Conservation (phyloP, 352 stramenopile species). For the Globisporangium spiculum region DNA sequence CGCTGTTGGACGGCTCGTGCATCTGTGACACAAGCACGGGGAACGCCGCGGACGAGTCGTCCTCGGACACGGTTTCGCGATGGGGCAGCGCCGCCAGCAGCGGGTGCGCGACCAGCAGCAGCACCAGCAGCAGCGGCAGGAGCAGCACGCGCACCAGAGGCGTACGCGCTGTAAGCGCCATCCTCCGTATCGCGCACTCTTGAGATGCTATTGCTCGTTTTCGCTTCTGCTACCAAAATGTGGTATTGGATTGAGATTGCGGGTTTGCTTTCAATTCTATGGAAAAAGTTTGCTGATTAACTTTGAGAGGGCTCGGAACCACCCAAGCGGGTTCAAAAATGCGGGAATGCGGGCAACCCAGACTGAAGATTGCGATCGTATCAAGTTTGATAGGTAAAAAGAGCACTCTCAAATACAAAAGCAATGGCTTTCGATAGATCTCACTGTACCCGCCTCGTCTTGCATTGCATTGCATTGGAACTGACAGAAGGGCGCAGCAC, state of each 20-base stretch:
- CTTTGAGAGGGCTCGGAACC: background rate
- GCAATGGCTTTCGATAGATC: constrained; percentile 7
- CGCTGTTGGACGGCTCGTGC: background rate
- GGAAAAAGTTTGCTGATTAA: background rate
- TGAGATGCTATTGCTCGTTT: background rate
- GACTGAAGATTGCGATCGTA: constrained; percentile 1
- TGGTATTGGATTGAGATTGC: background rate
- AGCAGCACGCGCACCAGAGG: constrained; percentile 9
- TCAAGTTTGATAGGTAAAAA: background rate
- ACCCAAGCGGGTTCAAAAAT: background rate
- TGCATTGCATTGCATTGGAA: background rate
- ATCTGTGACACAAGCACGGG: constrained; percentile 3
- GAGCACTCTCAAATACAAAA: background rate
- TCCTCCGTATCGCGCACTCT: constrained; percentile 2
- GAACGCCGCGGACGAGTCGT: constrained; percentile 12
- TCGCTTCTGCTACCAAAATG: background rate
- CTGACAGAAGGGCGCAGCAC: background rate
- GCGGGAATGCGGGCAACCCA: background rate
- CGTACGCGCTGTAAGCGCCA: constrained; percentile 9
- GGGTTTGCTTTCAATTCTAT: background rate
- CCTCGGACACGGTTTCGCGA: background rate
- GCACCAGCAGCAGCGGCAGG: constrained; percentile 18
- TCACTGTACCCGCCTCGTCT: background rate
- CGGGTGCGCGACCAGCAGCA: constrained; percentile 1
- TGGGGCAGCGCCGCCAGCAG: background rate